Percentiles rank a stretch among this genome's conserved stretches.
Evolutionary conservation across 495 filamentous ascomycete genomes (phyloP).

Genomic region (Aspergillus funiculosus): DNA sequence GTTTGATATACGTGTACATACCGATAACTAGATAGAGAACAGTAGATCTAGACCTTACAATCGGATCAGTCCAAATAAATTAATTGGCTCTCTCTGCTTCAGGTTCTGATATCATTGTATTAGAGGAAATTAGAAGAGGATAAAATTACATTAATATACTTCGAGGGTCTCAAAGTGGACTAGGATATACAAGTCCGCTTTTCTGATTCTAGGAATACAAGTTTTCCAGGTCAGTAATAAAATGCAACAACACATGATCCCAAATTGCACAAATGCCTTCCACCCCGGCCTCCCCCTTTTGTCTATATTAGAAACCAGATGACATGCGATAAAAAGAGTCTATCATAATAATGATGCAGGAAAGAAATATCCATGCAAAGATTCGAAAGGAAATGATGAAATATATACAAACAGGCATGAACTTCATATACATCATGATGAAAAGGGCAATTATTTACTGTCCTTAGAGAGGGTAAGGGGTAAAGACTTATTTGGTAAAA

Average conservation of each 20-base stretch:
- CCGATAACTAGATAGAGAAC: slow-evolving; percentile 15
- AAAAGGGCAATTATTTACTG: not conserved
- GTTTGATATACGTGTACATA: slow-evolving; percentile 11
- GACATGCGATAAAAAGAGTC: too few relatives aligned
- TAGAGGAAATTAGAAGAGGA: too few relatives aligned
- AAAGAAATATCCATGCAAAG: not conserved
- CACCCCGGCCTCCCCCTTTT: not conserved
- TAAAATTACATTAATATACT: too few relatives aligned
- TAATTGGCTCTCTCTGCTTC: too few relatives aligned
- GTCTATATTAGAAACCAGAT: not conserved
- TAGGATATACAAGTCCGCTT: too few relatives aligned
- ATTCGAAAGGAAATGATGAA: not conserved
- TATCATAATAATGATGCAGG: too few relatives aligned
- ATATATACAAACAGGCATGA: slow-evolving; percentile 5
- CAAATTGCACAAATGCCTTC: not conserved
- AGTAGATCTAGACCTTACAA: slow-evolving; percentile 14
- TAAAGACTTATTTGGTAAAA: not conserved
- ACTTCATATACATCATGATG: slow-evolving; percentile 19
- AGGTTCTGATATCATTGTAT: too few relatives aligned
- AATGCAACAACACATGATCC: not conserved
- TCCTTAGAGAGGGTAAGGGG: not conserved
- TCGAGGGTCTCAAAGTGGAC: too few relatives aligned
- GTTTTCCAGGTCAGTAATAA: too few relatives aligned
- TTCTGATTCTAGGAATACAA: too few relatives aligned
- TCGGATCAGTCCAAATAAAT: slow-evolving; percentile 5